These are phyloP conservation scores for Fonsecaea monophora DNA, from an alignment of 2,329 filamentous ascomycete species.

Conservation along the genomic window DNA sequence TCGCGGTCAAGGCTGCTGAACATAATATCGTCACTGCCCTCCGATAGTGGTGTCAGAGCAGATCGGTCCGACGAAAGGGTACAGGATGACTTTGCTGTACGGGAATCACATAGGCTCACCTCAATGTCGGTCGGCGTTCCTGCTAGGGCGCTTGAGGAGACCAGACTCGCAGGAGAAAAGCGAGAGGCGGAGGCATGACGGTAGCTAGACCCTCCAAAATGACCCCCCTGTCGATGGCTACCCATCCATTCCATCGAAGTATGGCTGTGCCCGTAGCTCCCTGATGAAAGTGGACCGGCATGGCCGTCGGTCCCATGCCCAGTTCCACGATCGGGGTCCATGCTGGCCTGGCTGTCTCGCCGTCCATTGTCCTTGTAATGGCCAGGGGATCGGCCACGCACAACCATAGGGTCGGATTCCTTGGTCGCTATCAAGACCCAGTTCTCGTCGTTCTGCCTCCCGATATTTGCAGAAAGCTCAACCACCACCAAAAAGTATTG, in stretches of 20 bases:
- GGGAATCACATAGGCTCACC: conserved; percentile 26
- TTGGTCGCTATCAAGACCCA: conserved; percentile 75
- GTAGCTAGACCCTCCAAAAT: conserved; percentile 33
- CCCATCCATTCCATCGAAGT: conserved; percentile 31
- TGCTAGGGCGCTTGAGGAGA: conserved; percentile 30
- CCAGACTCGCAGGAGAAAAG: conserved; percentile 31
- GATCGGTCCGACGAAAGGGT: conserved; percentile 33
- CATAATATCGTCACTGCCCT: conserved; percentile 31
- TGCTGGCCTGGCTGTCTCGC: conserved; percentile 72
- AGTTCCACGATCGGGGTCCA: conserved; percentile 69
- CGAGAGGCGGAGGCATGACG: conserved; percentile 29
- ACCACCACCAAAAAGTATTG: conserved; percentile 93
- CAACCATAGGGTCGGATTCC: conserved; percentile 81
- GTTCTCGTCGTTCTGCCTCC: conserved; percentile 55
- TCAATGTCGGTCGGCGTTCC: conserved; percentile 31
- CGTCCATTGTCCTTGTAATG: conserved; percentile 74
- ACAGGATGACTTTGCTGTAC: conserved; percentile 32
- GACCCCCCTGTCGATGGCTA: conserved; percentile 30
- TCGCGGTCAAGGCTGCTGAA: conserved; percentile 27
- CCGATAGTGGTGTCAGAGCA: conserved; percentile 35
- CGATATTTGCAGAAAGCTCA: conserved; percentile 76
- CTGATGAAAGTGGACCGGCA: conserved; percentile 21
- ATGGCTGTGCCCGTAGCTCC: conserved; percentile 16
- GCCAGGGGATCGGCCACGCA: conserved; percentile 81
- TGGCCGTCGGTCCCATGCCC: conserved; percentile 53